Evolutionary conservation across 108 stramenopile species (phyloP).

Genomic region (Skeletonema marinoi): DNA sequence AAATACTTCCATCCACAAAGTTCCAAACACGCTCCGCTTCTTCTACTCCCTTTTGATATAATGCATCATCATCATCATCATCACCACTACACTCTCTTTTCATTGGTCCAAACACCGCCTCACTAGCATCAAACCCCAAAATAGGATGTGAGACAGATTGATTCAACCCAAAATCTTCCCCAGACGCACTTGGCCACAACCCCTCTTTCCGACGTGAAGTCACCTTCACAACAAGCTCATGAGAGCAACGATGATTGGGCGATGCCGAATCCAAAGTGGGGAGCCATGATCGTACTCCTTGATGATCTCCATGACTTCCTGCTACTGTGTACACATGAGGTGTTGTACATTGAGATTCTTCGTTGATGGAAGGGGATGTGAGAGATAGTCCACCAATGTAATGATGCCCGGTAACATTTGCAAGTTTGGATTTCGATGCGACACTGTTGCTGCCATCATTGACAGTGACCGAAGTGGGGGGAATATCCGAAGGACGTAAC

Average conservation of each 20-base stretch:
- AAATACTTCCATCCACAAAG: conserved; percentile 26
- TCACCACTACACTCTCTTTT: background rate
- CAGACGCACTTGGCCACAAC: conserved; percentile 61
- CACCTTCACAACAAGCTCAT: conserved; percentile 67
- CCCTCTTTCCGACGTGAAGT: conserved; percentile 65
- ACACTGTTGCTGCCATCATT: background rate
- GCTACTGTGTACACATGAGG: conserved; percentile 81
- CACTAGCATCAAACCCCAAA: conserved; percentile 12
- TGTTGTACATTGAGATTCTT: conserved; percentile 28
- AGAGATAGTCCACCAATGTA: conserved; percentile 46
- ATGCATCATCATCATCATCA: conserved; percentile 2
- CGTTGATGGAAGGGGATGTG: conserved; percentile 12
- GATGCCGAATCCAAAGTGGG: conserved; percentile 85
- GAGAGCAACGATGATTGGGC: conserved; percentile 63
- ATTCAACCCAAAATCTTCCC: conserved; percentile 75
- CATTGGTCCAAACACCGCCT: conserved; percentile 13
- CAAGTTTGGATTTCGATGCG: background rate
- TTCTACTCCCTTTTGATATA: conserved; percentile 16
- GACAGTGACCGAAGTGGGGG: background rate
- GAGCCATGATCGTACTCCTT: conserved; percentile 82
- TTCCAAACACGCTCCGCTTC: conserved; percentile 49
- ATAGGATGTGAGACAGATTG: conserved; percentile 63
- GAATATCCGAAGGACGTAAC: conserved; percentile 12
- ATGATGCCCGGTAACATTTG: conserved; percentile 42
- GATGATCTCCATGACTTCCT: conserved; percentile 81